Evolutionary conservation across 441 rosid species (phyloP).

Genomic region (Kokia cookei): DNA sequence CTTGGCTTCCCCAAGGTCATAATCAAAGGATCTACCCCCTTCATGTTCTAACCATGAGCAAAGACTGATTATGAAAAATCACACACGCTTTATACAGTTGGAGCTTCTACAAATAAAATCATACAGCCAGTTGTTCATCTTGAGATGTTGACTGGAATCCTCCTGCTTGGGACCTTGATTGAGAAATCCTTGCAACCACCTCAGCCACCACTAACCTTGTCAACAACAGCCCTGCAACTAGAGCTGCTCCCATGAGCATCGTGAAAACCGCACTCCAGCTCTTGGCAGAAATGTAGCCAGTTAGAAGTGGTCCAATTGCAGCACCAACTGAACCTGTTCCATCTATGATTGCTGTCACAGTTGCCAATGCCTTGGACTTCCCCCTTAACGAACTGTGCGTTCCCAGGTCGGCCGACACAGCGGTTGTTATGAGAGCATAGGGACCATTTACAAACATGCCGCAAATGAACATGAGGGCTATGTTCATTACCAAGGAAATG

Average conservation of each 20-base stretch:
- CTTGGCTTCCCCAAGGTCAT: conserved; percentile 10
- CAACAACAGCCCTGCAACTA: conserved; percentile 70
- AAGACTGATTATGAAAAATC: background rate
- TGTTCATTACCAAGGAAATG: conserved; percentile 56
- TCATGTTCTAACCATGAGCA: conserved; percentile 5
- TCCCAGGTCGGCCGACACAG: conserved; percentile 91
- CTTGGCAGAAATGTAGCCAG: conserved; percentile 77
- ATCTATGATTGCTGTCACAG: conserved; percentile 94
- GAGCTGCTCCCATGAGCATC: conserved; percentile 88
- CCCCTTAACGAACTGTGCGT: conserved; percentile 82
- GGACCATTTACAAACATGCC: conserved; percentile 98
- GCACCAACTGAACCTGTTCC: conserved; percentile 98
- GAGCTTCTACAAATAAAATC: background rate
- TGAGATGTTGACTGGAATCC: conserved; percentile 23
- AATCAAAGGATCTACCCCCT: conserved; percentile 11
- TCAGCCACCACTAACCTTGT: conserved; percentile 78
- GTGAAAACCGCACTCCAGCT: conserved; percentile 88
- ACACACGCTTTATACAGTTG: background rate
- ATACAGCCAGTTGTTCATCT: conserved; percentile 19
- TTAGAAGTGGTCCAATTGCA: conserved; percentile 80
- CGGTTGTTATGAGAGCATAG: conserved; percentile 89
- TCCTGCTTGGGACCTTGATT: conserved; percentile 31
- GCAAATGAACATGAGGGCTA: conserved; percentile 64
- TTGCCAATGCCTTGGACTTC: conserved; percentile 86
- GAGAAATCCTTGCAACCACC: conserved; percentile 57